A percentile compares a stretch with the other conserved stretches of the same genome.
Evolutionary conservation across 164 flowering plant species (phyloP).

Genomic region (Annona squamosa): DNA sequence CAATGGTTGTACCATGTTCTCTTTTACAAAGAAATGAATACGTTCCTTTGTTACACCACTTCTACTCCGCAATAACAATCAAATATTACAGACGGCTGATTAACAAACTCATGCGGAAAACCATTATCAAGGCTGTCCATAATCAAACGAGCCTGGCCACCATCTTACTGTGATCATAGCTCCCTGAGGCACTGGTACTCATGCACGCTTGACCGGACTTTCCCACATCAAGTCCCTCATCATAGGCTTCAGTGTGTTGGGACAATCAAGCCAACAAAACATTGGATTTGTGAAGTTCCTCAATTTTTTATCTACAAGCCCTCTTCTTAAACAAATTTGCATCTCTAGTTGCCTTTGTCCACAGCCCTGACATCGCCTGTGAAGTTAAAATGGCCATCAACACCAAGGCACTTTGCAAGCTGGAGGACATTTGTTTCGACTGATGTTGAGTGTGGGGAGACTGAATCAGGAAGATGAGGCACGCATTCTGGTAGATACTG

Average conservation of each 20-base stretch:
- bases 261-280: slow-evolving; percentile 2
- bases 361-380: slow-evolving; percentile 5
- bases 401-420: slow-evolving; percentile 57
- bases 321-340: neutral
- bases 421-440: slow-evolving; percentile 39
- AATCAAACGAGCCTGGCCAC: slow-evolving; percentile 1
- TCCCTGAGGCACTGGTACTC: neutral
- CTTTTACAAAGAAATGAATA: slow-evolving; percentile 5
- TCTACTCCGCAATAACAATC: neutral
- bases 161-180: neutral
- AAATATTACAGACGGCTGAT: neutral
- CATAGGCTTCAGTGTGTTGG: neutral
- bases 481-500: slow-evolving; percentile 63
- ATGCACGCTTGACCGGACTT: neutral
- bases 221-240: neutral
- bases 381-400: slow-evolving; percentile 41
- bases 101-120: neutral
- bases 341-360: slow-evolving; percentile 5
- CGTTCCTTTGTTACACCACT: neutral
- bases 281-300: neutral
- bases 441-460: slow-evolving; percentile 48
- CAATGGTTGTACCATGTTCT: neutral
- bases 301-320: slow-evolving; percentile 1
- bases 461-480: slow-evolving; percentile 57
- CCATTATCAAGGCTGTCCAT: neutral